Evolutionary conservation across 78 protist genomes (phyloP).

Genomic region (Polysphondylium violaceum): DNA sequence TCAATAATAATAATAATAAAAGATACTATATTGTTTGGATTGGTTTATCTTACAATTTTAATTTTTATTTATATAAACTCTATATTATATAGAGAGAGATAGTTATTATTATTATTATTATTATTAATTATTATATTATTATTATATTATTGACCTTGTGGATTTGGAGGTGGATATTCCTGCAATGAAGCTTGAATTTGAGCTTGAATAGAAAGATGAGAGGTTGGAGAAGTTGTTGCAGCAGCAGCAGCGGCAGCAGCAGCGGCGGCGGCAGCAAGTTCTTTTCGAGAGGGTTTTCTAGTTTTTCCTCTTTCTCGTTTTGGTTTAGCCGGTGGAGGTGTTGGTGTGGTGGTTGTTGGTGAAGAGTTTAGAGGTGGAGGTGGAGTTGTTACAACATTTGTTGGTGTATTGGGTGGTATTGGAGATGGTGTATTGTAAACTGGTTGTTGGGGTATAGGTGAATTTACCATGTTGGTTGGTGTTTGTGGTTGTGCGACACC

Average conservation of each 20-base stretch:
- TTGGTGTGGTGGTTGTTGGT: background rate
- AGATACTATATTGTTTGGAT: no score
- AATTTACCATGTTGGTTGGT: background rate
- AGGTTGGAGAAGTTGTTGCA: background rate
- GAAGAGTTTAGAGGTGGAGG: background rate
- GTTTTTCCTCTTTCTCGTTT: background rate
- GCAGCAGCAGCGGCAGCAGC: slow-evolving; percentile 21
- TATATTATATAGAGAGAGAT: no score
- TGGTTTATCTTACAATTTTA: no score
- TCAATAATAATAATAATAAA: no score
- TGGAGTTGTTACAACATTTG: no score
- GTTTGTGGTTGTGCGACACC: slow-evolving; percentile 20
- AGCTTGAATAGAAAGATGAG: slow-evolving; percentile 42
- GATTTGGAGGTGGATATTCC: slow-evolving; percentile 18
- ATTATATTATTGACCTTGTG: background rate
- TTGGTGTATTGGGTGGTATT: background rate
- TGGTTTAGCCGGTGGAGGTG: slow-evolving; percentile 4
- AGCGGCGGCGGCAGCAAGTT: slow-evolving; percentile 15
- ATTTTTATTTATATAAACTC: no score
- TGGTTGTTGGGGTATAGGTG: background rate
- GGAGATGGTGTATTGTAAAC: background rate
- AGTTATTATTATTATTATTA: no score
- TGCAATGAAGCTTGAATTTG: slow-evolving; percentile 35
- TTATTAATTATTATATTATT: no score
- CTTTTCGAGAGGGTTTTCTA: background rate